Evolutionary conservation across 2,329 filamentous ascomycete genomes (phyloP), one percentile per base, ranked within the genome.

Genomic region (Ambrosiella cleistominuta): DNA sequence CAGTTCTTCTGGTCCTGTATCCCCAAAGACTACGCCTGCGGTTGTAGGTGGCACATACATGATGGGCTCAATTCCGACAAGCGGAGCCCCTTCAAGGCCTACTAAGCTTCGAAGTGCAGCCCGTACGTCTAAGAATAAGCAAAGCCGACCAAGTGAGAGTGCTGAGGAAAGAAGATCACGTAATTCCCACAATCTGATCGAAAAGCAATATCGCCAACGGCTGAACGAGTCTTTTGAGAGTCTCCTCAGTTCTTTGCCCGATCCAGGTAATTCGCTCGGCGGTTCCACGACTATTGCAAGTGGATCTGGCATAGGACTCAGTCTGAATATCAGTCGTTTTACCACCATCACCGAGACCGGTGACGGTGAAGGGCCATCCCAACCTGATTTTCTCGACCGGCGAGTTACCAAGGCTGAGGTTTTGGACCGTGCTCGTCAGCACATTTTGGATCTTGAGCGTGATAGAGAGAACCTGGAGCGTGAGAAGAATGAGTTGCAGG

Each of bases 371-470:
- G 52, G 57, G n/a, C 57, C 57, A 12, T 59, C 57, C 4, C 13
- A 58, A 37, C n/a, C 56, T 13, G 64, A 65, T 15, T 42, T 62
- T 3, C 62, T 63, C 1, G 66, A 68, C n/a, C 63, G 61, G 27
- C 64, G 65, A n/a, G 62, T 68, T 27, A 70, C 68, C 62, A 70
- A 70, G 58, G 68, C 65, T 7, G 68, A 70, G 57, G 68, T 70
- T 3, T 58, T 70, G 37, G 68, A 70, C 42, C 63, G 68, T 62
- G 68, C 68, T 39, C 64, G 66, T 11, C 61, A 63, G 51, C 66
- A 70, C 54, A 70, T 70, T 45, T 59, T 64, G 56, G 59, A 62
- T 49, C 61, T 70, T 35, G 68, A 70, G 60, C 64, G 63, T 49
- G 65, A 68, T 51, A 62, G 64, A 13, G 63, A 65, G 17, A 56